Evolutionary conservation across 495 filamentous ascomycete species (phyloP).

Genomic region (Aspergillus baeticus): DNA sequence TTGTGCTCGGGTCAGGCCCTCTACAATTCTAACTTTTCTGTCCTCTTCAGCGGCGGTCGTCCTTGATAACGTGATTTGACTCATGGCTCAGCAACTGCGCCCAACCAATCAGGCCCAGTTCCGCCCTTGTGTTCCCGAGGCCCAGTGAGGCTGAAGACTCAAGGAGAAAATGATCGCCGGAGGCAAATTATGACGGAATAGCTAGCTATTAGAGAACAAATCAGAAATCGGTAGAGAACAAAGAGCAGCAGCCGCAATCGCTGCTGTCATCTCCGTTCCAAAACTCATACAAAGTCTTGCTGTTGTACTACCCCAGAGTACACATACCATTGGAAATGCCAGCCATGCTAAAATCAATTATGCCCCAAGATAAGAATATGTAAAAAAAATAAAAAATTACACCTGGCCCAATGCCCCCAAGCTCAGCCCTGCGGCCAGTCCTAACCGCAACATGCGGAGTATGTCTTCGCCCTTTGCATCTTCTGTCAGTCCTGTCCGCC

Average conservation of each 20-base stretch:
- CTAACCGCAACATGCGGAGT: slow-evolving; percentile 67
- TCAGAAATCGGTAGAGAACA: too few relatives aligned
- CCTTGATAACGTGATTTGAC: not conserved
- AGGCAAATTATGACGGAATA: too few relatives aligned
- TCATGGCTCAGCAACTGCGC: not conserved
- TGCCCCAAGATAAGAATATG: not conserved
- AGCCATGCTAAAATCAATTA: not conserved
- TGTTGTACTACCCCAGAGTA: too few relatives aligned
- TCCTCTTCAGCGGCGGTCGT: not conserved
- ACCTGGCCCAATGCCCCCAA: slow-evolving; percentile 29
- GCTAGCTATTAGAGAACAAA: too few relatives aligned
- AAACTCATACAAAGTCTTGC: too few relatives aligned
- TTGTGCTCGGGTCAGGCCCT: not conserved
- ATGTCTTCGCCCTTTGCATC: slow-evolving; percentile 63
- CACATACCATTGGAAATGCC: not conserved
- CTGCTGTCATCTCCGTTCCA: too few relatives aligned
- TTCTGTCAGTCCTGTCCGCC: slow-evolving; percentile 63
- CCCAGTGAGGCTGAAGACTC: not conserved
- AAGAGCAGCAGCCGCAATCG: too few relatives aligned
- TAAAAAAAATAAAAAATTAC: slow-evolving; percentile 5
- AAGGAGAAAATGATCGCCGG: too few relatives aligned
- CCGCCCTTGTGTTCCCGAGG: not conserved
- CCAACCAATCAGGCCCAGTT: not conserved
- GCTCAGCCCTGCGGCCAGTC: slow-evolving; percentile 63
- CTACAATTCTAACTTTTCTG: too few relatives aligned